Evolutionary conservation across 495 filamentous ascomycete species (phyloP).

Genomic region (Viridothelium virens): DNA sequence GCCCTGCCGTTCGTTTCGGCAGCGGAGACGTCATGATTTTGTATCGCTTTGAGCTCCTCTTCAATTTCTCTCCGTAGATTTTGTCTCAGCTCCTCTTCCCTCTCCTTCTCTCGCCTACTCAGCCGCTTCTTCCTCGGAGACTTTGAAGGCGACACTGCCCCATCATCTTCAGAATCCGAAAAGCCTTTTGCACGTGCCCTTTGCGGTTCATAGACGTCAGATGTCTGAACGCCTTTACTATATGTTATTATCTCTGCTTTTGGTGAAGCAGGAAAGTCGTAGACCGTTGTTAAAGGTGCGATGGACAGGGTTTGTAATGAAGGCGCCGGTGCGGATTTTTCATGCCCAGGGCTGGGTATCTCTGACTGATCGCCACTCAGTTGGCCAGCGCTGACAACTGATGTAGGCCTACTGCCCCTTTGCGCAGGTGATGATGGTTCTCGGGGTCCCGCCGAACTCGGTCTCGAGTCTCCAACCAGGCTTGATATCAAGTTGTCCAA

Average conservation of each 20-base stretch:
- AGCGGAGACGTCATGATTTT: constrained; percentile 42
- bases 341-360: constrained; percentile 5
- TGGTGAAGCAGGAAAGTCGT: constrained; percentile 54
- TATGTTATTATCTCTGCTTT: constrained; percentile 73
- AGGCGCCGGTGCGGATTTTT: constrained; percentile 33
- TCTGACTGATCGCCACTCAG: constrained; percentile 55
- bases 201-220: constrained; percentile 39
- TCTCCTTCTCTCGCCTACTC: constrained; percentile 66
- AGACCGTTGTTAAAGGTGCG: constrained; percentile 59
- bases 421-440: constrained; percentile 49
- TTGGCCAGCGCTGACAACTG: constrained; percentile 61
- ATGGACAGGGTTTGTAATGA: constrained; percentile 64
- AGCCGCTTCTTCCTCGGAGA: constrained; percentile 54
- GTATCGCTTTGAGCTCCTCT: constrained; percentile 70
- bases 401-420: constrained; percentile 73
- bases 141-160: neutral
- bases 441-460: constrained; percentile 59
- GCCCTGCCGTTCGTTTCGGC: constrained; percentile 27
- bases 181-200: constrained; percentile 38
- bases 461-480: constrained; percentile 63
- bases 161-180: constrained; percentile 59
- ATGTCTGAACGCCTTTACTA: constrained; percentile 91
- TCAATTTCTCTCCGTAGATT: constrained; percentile 84
- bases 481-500: constrained; percentile 75
- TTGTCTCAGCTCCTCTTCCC: constrained; percentile 80